These are phyloP conservation scores for Kalanchoe fedtschenkoi DNA, from an alignment of 164 flowering plant genomes.

Conservation along the genomic window DNA sequence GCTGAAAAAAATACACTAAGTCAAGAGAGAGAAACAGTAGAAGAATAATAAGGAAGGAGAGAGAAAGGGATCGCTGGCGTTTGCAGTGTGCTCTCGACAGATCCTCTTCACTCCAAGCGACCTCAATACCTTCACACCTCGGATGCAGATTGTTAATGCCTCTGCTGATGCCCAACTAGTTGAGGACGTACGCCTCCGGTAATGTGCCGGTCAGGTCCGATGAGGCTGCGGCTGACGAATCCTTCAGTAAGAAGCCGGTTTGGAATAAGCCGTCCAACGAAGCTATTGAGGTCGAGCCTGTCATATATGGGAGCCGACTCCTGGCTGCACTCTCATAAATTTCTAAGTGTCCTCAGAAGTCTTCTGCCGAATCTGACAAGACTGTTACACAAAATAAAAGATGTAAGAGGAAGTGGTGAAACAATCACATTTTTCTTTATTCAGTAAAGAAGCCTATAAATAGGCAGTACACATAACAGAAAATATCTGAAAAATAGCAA, in stretches of 20 bases:
- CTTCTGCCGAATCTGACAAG: slow-evolving; percentile 17
- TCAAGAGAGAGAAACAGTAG: no score
- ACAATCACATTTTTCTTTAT: no score
- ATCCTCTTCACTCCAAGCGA: background rate
- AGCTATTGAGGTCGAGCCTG: slow-evolving; percentile 14
- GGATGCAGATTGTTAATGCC: background rate
- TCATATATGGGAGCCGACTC: slow-evolving; percentile 25
- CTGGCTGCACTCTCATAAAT: slow-evolving; percentile 35
- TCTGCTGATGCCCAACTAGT: background rate
- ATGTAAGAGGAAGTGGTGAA: no score
- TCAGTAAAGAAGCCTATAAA: no score
- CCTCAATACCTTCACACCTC: background rate
- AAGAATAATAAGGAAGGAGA: no score
- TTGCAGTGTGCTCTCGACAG: background rate
- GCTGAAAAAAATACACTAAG: no score
- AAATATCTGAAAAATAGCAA: no score
- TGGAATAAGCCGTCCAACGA: slow-evolving; percentile 32
- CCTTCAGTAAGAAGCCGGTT: slow-evolving; percentile 18
- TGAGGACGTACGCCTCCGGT: no score
- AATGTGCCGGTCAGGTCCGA: no score
- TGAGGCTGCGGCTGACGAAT: slow-evolving; percentile 6
- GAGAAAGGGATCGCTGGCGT: no score
- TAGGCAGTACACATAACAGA: no score
- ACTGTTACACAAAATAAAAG: no score
- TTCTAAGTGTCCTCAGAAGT: slow-evolving; percentile 15